Conservation (phyloP, 2,329 filamentous ascomycete genomes). For the Intubia oerlemansii region DNA sequence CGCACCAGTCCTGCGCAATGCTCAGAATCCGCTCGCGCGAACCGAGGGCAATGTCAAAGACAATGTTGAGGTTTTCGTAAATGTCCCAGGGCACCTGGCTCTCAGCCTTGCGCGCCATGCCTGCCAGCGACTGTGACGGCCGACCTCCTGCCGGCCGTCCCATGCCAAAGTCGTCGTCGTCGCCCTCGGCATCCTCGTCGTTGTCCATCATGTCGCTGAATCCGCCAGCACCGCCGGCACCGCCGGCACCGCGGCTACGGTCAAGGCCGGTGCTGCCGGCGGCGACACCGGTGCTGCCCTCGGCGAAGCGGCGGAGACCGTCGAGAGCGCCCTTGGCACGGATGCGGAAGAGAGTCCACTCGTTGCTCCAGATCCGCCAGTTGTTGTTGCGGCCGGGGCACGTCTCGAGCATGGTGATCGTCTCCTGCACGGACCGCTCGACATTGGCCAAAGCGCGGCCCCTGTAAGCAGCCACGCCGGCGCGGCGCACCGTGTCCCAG, state of each 20-base stretch:
- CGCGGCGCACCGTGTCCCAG: constrained; percentile 55
- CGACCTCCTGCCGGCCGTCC: no score
- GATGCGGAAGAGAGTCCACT: constrained; percentile 71
- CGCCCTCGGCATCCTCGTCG: constrained; percentile 25
- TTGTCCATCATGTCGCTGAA: constrained; percentile 29
- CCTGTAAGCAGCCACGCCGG: constrained; percentile 45
- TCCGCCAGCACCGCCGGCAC: no score
- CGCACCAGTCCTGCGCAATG: constrained; percentile 74
- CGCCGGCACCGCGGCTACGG: constrained; percentile 7
- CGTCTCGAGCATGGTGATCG: constrained; percentile 45
- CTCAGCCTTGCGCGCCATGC: constrained; percentile 55
- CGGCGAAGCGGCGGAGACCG: constrained; percentile 56
- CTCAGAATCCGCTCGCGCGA: constrained; percentile 54
- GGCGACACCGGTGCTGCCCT: constrained; percentile 32
- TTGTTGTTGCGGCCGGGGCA: constrained; percentile 51
- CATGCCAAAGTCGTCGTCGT: constrained; percentile 14
- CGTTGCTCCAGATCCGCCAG: constrained; percentile 65
- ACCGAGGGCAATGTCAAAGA: constrained; percentile 68
- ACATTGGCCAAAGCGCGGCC: constrained; percentile 62
- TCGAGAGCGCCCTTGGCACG: constrained; percentile 47
- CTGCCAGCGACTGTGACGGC: constrained; percentile 33
- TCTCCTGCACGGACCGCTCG: constrained; percentile 45
- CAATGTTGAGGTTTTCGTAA: constrained; percentile 60
- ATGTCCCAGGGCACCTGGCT: constrained; percentile 78
- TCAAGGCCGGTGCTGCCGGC: neutral